Conservation (phyloP, 2,329 filamentous ascomycete genomes). For the Fusarium nodosum region DNA sequence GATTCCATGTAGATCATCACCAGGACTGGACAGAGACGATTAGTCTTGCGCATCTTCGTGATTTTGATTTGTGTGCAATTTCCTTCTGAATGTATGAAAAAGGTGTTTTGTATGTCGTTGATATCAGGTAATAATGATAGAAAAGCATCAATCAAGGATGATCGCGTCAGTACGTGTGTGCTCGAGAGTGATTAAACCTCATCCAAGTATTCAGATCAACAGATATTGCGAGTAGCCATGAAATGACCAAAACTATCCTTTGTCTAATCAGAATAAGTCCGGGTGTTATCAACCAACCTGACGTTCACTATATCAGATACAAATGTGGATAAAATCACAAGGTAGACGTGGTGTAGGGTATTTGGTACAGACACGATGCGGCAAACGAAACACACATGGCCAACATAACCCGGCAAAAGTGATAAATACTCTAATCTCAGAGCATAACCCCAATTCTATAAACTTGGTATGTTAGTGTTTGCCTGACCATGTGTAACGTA, state of each 20-base stretch:
- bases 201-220: neutral
- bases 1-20: neutral
- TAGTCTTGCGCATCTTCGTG: neutral
- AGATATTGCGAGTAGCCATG: neutral
- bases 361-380: neutral
- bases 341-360: neutral
- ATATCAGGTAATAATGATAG: neutral
- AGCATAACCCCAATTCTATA: too few species aligned
- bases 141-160: neutral
- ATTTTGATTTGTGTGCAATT: neutral
- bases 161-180: neutral
- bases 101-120: neutral
- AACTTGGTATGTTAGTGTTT: too few species aligned
- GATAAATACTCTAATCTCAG: neutral
- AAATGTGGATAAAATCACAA: neutral
- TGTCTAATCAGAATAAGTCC: neutral
- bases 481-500: too few species aligned
- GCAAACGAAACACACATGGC: neutral
- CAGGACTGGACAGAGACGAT: neutral
- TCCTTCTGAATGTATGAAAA: rapidly evolving
- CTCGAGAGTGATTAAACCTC: neutral
- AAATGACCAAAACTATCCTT: too few species aligned
- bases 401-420: neutral
- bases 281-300: neutral
- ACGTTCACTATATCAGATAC: neutral